phyloP scores from a whole-genome alignment of 163 green algal species.

The Dunaliella salina region DNA sequence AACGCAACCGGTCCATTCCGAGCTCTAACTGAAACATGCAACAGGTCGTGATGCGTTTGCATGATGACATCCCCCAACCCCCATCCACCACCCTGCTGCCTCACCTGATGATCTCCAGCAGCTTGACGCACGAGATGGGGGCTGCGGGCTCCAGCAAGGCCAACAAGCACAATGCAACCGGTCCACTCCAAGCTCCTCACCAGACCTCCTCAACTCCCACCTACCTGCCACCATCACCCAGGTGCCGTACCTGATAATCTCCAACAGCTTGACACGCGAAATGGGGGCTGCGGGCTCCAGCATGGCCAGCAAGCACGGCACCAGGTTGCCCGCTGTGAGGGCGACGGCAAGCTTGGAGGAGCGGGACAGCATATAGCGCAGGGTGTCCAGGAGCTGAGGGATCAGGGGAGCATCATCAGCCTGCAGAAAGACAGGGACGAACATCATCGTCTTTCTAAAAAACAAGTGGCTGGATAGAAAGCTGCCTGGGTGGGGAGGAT shows the following conservation, averaged over 20 bases:
- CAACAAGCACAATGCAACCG: conserved; percentile 46
- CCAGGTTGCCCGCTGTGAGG: conserved; percentile 40
- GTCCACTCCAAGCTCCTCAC: no score
- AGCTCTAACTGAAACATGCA: no score
- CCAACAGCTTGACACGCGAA: conserved; percentile 60
- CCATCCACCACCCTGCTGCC: no score
- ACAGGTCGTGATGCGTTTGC: no score
- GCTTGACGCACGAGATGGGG: conserved; percentile 50
- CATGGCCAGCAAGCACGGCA: conserved; percentile 45
- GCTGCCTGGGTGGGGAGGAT: background rate
- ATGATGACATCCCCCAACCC: no score
- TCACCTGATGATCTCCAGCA: conserved; percentile 68
- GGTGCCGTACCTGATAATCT: conserved; percentile 61
- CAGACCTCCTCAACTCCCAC: no score
- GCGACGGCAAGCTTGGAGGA: conserved; percentile 52
- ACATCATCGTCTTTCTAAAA: background rate
- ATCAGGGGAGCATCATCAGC: conserved; percentile 22
- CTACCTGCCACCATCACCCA: no score
- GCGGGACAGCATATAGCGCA: conserved; percentile 45
- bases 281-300: conserved; percentile 38
- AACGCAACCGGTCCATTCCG: no score
- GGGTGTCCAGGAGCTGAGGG: conserved; percentile 36
- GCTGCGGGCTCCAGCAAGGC: conserved; percentile 31
- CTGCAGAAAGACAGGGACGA: conserved; percentile 11
- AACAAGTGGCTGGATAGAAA: background rate